Conservation (phyloP, 768 basidiomycete species). For the Leccinum rimulosum region DNA sequence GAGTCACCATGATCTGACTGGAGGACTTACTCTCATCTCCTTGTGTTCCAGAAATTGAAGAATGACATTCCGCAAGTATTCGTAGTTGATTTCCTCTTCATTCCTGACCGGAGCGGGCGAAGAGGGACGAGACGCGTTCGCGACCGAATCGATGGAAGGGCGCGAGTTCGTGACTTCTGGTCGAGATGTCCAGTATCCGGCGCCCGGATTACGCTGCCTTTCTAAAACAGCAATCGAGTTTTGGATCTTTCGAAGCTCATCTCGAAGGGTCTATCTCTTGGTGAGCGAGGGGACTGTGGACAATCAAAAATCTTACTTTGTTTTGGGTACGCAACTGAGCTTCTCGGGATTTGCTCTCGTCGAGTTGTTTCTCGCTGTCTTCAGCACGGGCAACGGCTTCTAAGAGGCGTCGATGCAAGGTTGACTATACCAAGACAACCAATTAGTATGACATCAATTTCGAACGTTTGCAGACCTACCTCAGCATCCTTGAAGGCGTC, state of each 20-base stretch:
- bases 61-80: constrained; percentile 95
- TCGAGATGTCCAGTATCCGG: constrained; percentile 83
- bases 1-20: not conserved
- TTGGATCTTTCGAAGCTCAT: constrained; percentile 94
- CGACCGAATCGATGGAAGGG: constrained; percentile 41
- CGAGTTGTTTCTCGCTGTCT: constrained; percentile 62
- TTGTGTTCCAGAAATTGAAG: constrained; percentile 97
- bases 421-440: constrained; percentile 35
- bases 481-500: constrained; percentile 56
- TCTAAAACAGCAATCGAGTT: constrained; percentile 89
- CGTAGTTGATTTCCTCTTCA: constrained; percentile 93
- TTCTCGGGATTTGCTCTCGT: constrained; percentile 72
- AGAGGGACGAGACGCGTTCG: constrained; percentile 37
- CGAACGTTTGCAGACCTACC: constrained; percentile 40
- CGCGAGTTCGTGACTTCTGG: constrained; percentile 34
- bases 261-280: constrained; percentile 71
- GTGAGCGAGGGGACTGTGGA: constrained; percentile 5
- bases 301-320: constrained; percentile 54
- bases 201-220: constrained; percentile 87
- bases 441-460: constrained; percentile 1
- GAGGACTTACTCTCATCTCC: constrained; percentile 85
- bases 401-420: constrained; percentile 42
- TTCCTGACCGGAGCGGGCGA: constrained; percentile 38
- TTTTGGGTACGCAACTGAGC: constrained; percentile 69
- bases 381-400: constrained; percentile 50